phyloP scores from a whole-genome alignment of 129 eudicot genomes.

The Tagetes patula region DNA sequence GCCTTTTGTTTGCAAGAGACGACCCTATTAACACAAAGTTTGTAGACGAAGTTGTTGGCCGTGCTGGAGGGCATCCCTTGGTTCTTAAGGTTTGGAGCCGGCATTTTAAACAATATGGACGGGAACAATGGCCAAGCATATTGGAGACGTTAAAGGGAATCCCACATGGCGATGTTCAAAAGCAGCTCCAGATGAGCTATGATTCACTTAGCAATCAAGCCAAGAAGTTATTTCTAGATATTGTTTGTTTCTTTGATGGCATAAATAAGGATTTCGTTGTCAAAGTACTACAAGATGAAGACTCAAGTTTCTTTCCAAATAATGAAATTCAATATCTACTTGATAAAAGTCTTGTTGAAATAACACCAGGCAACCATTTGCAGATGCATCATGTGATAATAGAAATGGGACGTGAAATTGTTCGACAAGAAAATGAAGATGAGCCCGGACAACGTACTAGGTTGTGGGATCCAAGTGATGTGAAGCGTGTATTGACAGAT shows the following conservation, averaged over 20 bases:
- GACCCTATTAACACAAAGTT: neutral
- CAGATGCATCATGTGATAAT: conserved; percentile 4
- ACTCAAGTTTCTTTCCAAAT: conserved; percentile 9
- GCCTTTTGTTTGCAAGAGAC: conserved; percentile 8
- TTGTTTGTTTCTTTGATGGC: conserved; percentile 27
- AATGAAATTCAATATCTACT: conserved; percentile 19
- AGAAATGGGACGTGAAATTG: conserved; percentile 35
- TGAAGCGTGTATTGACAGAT: conserved; percentile 11
- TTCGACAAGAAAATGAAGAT: conserved; percentile 25
- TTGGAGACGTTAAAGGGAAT: conserved; percentile 20
- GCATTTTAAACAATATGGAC: conserved; percentile 2
- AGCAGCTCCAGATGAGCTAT: conserved; percentile 25
- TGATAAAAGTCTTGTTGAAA: conserved; percentile 17
- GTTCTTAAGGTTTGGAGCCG: conserved; percentile 30
- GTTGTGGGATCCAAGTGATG: conserved; percentile 14
- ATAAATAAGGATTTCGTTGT: conserved; percentile 1
- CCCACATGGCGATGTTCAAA: conserved; percentile 24
- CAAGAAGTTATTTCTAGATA: conserved; percentile 29
- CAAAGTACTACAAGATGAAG: conserved; percentile 30
- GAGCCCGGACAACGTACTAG: conserved; percentile 30
- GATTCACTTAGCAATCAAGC: conserved; percentile 22
- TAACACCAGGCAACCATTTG: neutral
- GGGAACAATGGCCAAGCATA: conserved; percentile 21
- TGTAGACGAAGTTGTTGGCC: neutral
- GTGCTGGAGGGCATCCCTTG: conserved; percentile 33